Evolutionary conservation across 805 yeast genomes (phyloP), one percentile per base, ranked within the genome.

Genomic region (Scheffersomyces lignosus): DNA sequence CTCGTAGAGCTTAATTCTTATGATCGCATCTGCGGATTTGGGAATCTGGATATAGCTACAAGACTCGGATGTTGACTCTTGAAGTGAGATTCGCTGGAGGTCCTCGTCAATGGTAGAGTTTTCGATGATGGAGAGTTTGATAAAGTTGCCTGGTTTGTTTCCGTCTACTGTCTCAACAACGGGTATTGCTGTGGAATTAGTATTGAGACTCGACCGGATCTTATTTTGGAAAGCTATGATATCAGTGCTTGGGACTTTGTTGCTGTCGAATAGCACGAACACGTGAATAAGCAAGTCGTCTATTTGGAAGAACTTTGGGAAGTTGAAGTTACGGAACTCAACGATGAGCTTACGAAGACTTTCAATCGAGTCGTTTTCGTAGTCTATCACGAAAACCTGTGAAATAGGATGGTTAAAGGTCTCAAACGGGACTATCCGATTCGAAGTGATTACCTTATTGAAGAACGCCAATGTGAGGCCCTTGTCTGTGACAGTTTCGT

Each of bases 331-430:
- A 40, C 73, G 52, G 45, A 68, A 69, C 22, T 62, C 64, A 3
- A 79, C 74, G 15, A 87, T 61, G 26, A 79, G 55, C 14, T 73
- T 75, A 34, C 83, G 71, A 4, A 93, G 80, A n/a, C 63, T 59
- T 9, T 76, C 80, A 22, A 77, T 57, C 0, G 74, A 41, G 38
- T 81, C 86, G 10, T 60, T 45, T 15, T 78, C 55, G 34, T 41
- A 70, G 15, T 87, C 77, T 3, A 88, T 67, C 1, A 82, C 81
- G 34, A 88, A 71, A 10, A 91, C 55, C 28, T 89, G 84, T 2
- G 87, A 74, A 2, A 88, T 76, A 0, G 97, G 97, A 54, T 90
- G 96, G 47, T 85, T 81, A 57, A 89, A 81, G 4, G 88, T 81
- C 58, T 91, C 97, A 54, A 86, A 87, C 2, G 91, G 81, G 2